These are phyloP conservation scores for Rhodotorula kratochvilovae DNA, from an alignment of 768 basidiomycete genomes.

Conservation along the genomic window DNA sequence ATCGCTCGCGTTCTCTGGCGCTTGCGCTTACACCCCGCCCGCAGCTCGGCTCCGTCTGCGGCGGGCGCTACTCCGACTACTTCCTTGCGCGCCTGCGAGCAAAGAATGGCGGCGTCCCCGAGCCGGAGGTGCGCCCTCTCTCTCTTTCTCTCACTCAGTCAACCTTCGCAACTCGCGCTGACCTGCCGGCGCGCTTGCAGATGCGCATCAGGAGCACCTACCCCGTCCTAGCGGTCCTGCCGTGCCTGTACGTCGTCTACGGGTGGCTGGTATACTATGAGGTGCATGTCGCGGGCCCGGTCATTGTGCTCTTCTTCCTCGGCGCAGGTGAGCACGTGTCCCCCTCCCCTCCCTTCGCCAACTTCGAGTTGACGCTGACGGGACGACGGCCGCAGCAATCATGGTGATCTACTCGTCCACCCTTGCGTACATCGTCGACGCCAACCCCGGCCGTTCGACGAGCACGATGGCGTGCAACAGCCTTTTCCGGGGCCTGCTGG, in stretches of 20 bases:
- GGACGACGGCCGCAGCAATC: not conserved
- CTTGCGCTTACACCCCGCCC: not conserved
- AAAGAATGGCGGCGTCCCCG: slow-evolving; percentile 52
- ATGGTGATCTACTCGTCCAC: slow-evolving; percentile 62
- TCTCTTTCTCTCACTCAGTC: no score
- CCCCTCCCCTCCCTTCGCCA: not conserved
- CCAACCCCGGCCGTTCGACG: slow-evolving; percentile 73
- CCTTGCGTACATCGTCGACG: slow-evolving; percentile 79
- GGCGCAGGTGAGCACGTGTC: slow-evolving; percentile 56
- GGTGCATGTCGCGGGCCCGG: slow-evolving; percentile 63
- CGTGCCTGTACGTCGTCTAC: slow-evolving; percentile 62
- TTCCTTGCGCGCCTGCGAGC: slow-evolving; percentile 52
- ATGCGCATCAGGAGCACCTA: slow-evolving; percentile 22
- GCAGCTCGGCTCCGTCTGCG: slow-evolving; percentile 56
- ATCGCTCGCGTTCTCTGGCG: no score
- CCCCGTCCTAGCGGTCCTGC: slow-evolving; percentile 57
- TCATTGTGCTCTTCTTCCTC: slow-evolving; percentile 65
- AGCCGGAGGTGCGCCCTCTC: slow-evolving; percentile 57
- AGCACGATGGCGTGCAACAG: slow-evolving; percentile 70
- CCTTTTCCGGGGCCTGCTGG: slow-evolving; percentile 64
- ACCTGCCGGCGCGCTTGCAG: not conserved
- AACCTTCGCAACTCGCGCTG: no score
- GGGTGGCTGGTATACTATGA: slow-evolving; percentile 69
- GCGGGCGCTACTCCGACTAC: slow-evolving; percentile 60
- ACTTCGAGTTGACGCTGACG: not conserved